Base-by-base conservation (phyloP, 2,329 filamentous ascomycete species). In the Immersiporthe knoxdaviesiana region DNA sequence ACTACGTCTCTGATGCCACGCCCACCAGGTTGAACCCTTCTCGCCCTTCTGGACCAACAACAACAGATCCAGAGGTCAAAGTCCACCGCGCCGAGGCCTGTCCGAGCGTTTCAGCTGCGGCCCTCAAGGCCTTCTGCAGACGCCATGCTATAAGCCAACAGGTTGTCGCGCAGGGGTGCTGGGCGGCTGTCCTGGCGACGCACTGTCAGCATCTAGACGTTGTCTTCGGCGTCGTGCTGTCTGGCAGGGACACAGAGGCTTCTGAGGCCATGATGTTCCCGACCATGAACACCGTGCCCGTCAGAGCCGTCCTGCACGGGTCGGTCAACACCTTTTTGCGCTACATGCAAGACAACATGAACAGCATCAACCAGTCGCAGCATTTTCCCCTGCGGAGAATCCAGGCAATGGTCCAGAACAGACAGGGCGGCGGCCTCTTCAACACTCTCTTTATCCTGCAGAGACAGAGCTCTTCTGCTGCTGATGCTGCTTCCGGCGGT, bases 281-380 rank as follows among this genome's bases (percentile, higher is more conserved):
- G 0, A 93, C 92, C 0, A 97, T 97, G 92, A 97, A 97, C 75
- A 97, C 94, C 0, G 89, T 97, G 0, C 87, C 91, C 0, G 83
- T 97, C 10, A 86, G 94, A 14, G 86, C 86, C 1, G 84, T 94
- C 2, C 77, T 97, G 2, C 91, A 96, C 74, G 92, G 92, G 1
- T 88, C 84, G 0, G 80, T 86, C 0, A 72, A 78, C 0, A 85
- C 89, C 0, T 90, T 97, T 79, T 79, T 97, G 37, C 84, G 82
- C 16, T 92, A 94, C 75, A 84, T 94, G 72, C 93, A 97, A 75
- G 86, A 90, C 1, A 90, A 87, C 70, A 87, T 92, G 78, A 83
- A 84, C 1, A 84, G 85, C 32, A 86, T 93, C 39, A 82, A 88
- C n/a, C 85, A 90, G 70, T 88, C 91, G 75, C 92, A 97, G 76